These are phyloP conservation scores for Dendrobium chrysotoxum DNA, from an alignment of 106 monocot genomes.

Conservation along the genomic window DNA sequence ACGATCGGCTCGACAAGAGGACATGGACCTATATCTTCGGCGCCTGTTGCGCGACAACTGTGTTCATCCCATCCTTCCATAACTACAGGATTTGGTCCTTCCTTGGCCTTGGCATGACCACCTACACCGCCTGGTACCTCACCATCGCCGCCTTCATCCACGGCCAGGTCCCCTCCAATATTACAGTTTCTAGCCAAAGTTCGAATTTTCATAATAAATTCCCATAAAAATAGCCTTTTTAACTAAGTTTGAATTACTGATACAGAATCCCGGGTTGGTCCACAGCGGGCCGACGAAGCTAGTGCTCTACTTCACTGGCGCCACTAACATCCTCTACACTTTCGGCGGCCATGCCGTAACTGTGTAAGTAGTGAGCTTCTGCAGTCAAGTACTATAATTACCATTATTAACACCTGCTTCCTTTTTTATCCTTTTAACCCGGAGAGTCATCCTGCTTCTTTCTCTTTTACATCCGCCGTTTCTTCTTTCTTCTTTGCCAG, in stretches of 20 bases:
- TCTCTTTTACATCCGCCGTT: not conserved
- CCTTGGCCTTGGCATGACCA: slow-evolving; percentile 82
- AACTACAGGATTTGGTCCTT: slow-evolving; percentile 92
- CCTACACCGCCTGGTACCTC: slow-evolving; percentile 88
- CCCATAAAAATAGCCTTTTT: not conserved
- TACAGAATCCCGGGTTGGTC: slow-evolving; percentile 36
- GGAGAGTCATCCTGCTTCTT: not conserved
- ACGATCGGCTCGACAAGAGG: slow-evolving; percentile 73
- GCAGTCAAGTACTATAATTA: not conserved
- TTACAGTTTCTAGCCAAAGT: not conserved
- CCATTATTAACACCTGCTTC: not conserved
- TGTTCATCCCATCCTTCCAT: slow-evolving; percentile 88
- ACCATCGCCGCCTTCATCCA: slow-evolving; percentile 64
- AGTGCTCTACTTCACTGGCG: slow-evolving; percentile 91
- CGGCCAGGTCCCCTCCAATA: slow-evolving; percentile 40
- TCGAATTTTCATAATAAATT: not conserved
- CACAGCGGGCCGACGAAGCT: slow-evolving; percentile 65
- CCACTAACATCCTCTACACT: slow-evolving; percentile 92
- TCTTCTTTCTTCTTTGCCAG: not conserved
- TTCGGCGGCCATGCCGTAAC: slow-evolving; percentile 95
- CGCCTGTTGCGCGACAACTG: slow-evolving; percentile 83
- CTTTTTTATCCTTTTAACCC: not conserved
- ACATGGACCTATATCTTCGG: slow-evolving; percentile 95
- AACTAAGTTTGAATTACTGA: not conserved
- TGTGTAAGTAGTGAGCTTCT: slow-evolving; percentile 39